Percentiles rank a stretch among this genome's conserved stretches.
Conservation (phyloP, 345 rosid species). For the Aegle marmelos region DNA sequence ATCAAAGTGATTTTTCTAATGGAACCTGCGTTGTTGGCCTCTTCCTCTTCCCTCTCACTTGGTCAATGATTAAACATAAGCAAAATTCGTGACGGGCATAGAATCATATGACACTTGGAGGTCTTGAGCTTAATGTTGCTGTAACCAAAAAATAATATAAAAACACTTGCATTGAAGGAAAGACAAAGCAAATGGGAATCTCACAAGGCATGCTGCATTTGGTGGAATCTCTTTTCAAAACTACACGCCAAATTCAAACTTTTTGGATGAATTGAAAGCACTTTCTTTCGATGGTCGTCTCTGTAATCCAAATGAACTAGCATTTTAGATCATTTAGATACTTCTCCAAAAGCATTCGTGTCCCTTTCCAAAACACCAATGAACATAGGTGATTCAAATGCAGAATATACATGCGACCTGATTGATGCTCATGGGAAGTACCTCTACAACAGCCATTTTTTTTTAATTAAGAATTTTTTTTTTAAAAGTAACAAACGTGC, state of each 20-base stretch:
- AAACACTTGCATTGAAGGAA: not conserved
- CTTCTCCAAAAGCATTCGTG: too few relatives aligned
- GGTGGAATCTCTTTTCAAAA: slow-evolving; percentile 7
- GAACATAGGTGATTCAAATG: too few relatives aligned
- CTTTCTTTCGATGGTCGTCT: too few relatives aligned
- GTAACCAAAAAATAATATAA: not conserved
- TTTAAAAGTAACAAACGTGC: too few relatives aligned
- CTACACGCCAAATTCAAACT: slow-evolving; percentile 2
- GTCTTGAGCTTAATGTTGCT: not conserved
- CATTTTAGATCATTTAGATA: too few relatives aligned
- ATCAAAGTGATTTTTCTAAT: not conserved
- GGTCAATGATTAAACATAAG: slow-evolving; percentile 13
- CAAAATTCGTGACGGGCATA: slow-evolving; percentile 17
- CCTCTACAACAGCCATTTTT: too few relatives aligned
- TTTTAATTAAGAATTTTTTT: too few relatives aligned
- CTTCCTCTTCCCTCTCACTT: not conserved
- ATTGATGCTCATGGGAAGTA: too few relatives aligned
- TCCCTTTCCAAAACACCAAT: too few relatives aligned
- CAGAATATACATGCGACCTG: too few relatives aligned
- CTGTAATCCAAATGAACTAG: too few relatives aligned
- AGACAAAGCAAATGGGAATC: slow-evolving; percentile 8
- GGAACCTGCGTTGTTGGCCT: slow-evolving; percentile 6
- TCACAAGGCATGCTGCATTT: not conserved
- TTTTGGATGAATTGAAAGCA: not conserved
- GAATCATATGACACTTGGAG: slow-evolving; percentile 39